Evolutionary conservation across 371 early-diverging fungal species (phyloP), one percentile per base, ranked within the genome.

Genomic region (Mucor velutinosus): DNA sequence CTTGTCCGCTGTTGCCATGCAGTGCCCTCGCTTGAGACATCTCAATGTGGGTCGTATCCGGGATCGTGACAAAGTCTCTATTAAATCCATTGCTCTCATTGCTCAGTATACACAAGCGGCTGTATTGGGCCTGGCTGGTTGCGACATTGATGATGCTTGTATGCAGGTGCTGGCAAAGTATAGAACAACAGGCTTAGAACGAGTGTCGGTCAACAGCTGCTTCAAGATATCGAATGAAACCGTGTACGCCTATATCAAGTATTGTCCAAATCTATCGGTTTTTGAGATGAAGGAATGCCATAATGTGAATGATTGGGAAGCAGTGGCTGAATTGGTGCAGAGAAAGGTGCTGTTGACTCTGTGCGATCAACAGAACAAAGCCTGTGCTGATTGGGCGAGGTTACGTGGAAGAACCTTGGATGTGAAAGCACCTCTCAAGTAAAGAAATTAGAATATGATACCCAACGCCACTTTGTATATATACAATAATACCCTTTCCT

Each of bases 221-320:
- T 72, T 73, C 8, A 70, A 73, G 33, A 70, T 86, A 60, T 80
- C 88, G 11, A 84, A 86, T 51, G 69, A 74, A 4, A 79, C 83
- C 6, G 65, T 87, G 27, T 76, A 78, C 23, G 81, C 84, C 11
- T 72, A 78, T 62, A 78, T 83, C 45, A 64, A 68, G 8, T 67
- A 84, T 45, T 87, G 86, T 57, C 85, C 86, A 2, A 80, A 75
- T 30, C 67, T 87, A 30, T 83, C 84, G 7, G 88, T 87, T 4
- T 81, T 87, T 66, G 86, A 86, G 67, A 84, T 87, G 75, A 84
- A 84, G 60, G 83, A 87, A 65, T 87, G 88, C 32, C 77, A 77
- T 59, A 55, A 62, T 12, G 67, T 83, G 11, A 70, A 75, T 30
- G 81, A 83, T 62, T 83, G 83, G 83, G 78, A 69, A n/a, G 72